Percentiles rank a stretch among this genome's conserved stretches.
Evolutionary conservation across 2,329 filamentous ascomycete genomes (phyloP).

Genomic region (Xylaria polymorpha): DNA sequence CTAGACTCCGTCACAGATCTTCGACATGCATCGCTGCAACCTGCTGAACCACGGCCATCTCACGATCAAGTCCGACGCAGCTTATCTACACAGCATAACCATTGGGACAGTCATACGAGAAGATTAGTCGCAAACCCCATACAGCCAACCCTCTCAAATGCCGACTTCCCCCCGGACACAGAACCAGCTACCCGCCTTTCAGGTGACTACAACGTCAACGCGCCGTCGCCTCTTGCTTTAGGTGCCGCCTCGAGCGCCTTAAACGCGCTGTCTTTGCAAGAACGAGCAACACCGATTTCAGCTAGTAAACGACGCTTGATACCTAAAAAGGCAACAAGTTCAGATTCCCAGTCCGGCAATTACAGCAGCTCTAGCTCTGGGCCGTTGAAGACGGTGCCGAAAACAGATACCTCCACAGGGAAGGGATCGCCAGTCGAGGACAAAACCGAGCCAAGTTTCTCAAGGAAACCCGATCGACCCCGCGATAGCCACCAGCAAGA

Average conservation of each 20-base stretch:
- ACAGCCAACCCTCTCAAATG: constrained; percentile 46
- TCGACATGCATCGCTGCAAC: constrained; percentile 31
- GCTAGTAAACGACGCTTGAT: constrained; percentile 35
- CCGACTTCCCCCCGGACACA: constrained; percentile 46
- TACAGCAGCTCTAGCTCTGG: constrained; percentile 30
- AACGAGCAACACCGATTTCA: constrained; percentile 43
- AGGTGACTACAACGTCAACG: constrained; percentile 54
- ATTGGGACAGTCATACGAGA: constrained; percentile 68
- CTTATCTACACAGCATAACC: constrained; percentile 50
- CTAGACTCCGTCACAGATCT: constrained; percentile 45
- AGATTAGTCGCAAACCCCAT: constrained; percentile 59
- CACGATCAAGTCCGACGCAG: constrained; percentile 48
- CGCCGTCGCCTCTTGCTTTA: constrained; percentile 62
- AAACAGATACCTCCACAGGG: constrained; percentile 38
- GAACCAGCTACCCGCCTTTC: constrained; percentile 52
- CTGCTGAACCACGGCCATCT: constrained; percentile 48
- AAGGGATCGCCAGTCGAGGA: constrained; percentile 30
- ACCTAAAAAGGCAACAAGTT: constrained; percentile 36
- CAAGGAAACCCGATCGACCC: constrained; percentile 39
- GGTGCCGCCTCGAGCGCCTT: constrained; percentile 68
- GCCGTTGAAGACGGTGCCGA: constrained; percentile 30
- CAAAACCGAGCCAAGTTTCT: constrained; percentile 42
- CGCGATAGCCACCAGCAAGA: constrained; percentile 35
- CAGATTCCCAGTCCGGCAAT: constrained; percentile 37
- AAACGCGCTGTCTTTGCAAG: constrained; percentile 51